These are phyloP conservation scores for Oryza australiensis DNA, from an alignment of 176 grass and related monocot species.

Conservation along the genomic window DNA sequence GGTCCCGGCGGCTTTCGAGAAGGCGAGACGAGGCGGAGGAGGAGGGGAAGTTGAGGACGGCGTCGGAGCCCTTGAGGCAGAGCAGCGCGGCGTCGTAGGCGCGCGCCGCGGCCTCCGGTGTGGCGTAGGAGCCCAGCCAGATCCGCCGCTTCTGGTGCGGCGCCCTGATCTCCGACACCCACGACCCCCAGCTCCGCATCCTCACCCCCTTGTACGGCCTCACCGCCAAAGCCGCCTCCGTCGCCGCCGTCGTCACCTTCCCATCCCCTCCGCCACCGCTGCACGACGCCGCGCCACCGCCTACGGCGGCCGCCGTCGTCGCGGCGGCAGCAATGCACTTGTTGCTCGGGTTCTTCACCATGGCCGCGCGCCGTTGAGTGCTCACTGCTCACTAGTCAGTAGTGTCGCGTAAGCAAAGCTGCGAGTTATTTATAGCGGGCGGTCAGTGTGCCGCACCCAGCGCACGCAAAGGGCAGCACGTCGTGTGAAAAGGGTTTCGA, in stretches of 20 bases:
- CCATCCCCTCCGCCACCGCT: background rate
- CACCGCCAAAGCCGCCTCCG: background rate
- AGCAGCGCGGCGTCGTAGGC: constrained; percentile 92
- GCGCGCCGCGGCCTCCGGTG: constrained; percentile 76
- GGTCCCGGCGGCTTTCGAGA: background rate
- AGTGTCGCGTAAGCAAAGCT: constrained; percentile 19
- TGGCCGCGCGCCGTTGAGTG: background rate
- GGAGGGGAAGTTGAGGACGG: constrained; percentile 76
- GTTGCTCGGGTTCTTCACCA: constrained; percentile 47
- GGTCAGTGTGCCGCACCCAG: background rate
- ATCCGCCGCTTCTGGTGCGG: constrained; percentile 90
- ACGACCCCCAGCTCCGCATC: constrained; percentile 95
- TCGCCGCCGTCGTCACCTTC: background rate
- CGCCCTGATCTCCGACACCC: constrained; percentile 95
- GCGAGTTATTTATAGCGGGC: constrained; percentile 29
- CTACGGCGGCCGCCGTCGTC: no score
- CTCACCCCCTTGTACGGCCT: constrained; percentile 86
- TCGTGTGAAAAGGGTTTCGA: constrained; percentile 43
- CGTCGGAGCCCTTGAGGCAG: constrained; percentile 81
- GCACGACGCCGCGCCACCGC: background rate
- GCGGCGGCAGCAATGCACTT: background rate
- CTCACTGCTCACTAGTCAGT: background rate
- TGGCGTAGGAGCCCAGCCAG: constrained; percentile 94
- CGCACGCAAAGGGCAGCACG: constrained; percentile 19
- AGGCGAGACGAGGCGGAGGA: constrained; percentile 16